Evolutionary conservation across 2,329 filamentous ascomycete genomes (phyloP), one percentile per base, ranked within the genome.

Genomic region (Talaromyces albobiverticillius): DNA sequence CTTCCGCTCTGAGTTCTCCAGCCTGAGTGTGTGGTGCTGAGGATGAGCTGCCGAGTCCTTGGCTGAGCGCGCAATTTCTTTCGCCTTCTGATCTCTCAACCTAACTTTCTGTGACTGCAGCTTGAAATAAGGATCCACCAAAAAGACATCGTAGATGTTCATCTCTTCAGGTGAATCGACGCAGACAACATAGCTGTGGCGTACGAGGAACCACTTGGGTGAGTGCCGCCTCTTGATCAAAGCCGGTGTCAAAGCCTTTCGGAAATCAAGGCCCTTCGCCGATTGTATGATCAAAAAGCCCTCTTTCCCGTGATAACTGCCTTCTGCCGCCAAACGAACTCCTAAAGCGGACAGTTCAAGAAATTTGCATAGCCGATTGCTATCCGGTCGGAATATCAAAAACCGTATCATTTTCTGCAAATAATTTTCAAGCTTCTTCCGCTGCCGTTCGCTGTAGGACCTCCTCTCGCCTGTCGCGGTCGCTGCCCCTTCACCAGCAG

Each of bases 131-230:
- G 88, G 82, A 67, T 99, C 94, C 23, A 97, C 89, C n/a, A 99
- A 80, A 70, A 96, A 97, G 20, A 99, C 94, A 72, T 99, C 95
- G 69, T 96, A 96, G 31, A 97, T 95, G 65, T 96, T 93, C 88
- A 97, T 95, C 63, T 95, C 95, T 69, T 97, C 93, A 0, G 94
- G 94, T 0, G 94, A 96, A 68, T 97, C 93, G n/a, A 97, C 92
- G 62, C 93, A 96, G 42, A 96, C 93, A 56, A 99, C 87, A 66
- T 99, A 99, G 75, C 91, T 97, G 71, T 97, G 92, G 49, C 94
- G 82, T n/a, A 99, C 91, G 18, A 97, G 79, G 68, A 99, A 99
- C 94, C 94, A 99, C 70, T 96, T 96, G 16, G 91, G 90, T 57
- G 85, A 88, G 71, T 96, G 92, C 11, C 91, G 84, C 50, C 85